Evolutionary conservation across 108 stramenopile genomes (phyloP).

Genomic region (Skeletonema potamos): DNA sequence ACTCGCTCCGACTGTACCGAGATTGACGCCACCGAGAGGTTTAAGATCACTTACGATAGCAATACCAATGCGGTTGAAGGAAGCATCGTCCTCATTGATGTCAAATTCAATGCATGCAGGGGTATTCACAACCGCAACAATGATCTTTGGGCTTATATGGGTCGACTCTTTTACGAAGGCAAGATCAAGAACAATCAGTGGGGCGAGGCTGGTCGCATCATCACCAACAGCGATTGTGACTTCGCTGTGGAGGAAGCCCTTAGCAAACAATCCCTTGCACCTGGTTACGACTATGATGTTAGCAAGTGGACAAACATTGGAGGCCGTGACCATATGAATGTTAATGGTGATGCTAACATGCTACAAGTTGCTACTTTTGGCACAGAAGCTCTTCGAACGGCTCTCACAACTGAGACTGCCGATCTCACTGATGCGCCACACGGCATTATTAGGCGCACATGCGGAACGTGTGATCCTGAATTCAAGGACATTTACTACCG

Average conservation of each 20-base stretch:
- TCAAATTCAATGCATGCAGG: constrained; percentile 52
- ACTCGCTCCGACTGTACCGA: constrained; percentile 58
- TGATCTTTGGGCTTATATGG: constrained; percentile 54
- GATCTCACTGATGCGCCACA: neutral
- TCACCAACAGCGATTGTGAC: constrained; percentile 23
- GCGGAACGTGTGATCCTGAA: constrained; percentile 20
- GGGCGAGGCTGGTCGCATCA: constrained; percentile 30
- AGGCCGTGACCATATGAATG: constrained; percentile 18
- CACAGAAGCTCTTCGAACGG: neutral
- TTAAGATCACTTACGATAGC: constrained; percentile 39
- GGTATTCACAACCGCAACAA: constrained; percentile 46
- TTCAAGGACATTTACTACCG: constrained; percentile 43
- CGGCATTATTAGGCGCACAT: constrained; percentile 27
- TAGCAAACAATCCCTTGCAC: neutral
- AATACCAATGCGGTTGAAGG: constrained; percentile 1
- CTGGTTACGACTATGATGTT: constrained; percentile 29
- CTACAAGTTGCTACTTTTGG: constrained; percentile 3
- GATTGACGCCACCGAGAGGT: constrained; percentile 30
- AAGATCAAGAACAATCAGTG: constrained; percentile 25
- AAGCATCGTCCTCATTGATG: constrained; percentile 15
- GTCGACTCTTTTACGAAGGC: constrained; percentile 41
- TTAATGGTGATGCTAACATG: neutral
- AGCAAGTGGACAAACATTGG: constrained; percentile 29
- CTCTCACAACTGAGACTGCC: neutral
- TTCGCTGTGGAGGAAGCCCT: constrained; percentile 6